Conservation (phyloP, 805 yeast species). For the Metschnikowia peoriensis region DNA sequence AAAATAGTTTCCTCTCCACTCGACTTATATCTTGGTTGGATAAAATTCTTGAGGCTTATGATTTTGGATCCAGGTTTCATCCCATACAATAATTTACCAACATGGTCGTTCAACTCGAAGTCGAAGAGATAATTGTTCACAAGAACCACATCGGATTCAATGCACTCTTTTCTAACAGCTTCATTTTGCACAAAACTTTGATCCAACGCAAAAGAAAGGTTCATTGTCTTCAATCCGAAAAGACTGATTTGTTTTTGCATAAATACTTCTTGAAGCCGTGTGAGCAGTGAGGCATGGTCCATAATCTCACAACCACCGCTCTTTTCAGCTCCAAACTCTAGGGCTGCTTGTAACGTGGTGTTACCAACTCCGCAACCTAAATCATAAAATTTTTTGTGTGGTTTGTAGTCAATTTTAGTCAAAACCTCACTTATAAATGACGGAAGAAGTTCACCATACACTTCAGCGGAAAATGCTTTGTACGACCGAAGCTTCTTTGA, state of each 20-base stretch:
- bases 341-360: slow-evolving; percentile 83
- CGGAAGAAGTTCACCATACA: slow-evolving; percentile 89
- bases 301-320: slow-evolving; percentile 91
- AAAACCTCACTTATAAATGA: slow-evolving; percentile 62
- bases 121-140: slow-evolving; percentile 85
- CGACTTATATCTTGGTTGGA: slow-evolving; percentile 71
- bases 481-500: slow-evolving; percentile 63
- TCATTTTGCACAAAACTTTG: slow-evolving; percentile 72
- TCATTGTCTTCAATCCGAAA: slow-evolving; percentile 63
- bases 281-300: slow-evolving; percentile 73
- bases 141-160: slow-evolving; percentile 66
- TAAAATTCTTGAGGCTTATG: slow-evolving; percentile 74
- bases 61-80: slow-evolving; percentile 74
- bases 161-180: slow-evolving; percentile 51
- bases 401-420: slow-evolving; percentile 55
- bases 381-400: slow-evolving; percentile 68
- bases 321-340: slow-evolving; percentile 71
- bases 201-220: slow-evolving; percentile 54
- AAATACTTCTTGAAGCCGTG: slow-evolving; percentile 58
- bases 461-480: slow-evolving; percentile 85
- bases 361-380: slow-evolving; percentile 95
- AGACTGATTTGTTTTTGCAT: slow-evolving; percentile 55
- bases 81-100: slow-evolving; percentile 61
- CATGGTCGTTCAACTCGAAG: slow-evolving; percentile 64
- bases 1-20: slow-evolving; percentile 54